Percentiles rank a stretch among this genome's conserved stretches.
These are phyloP conservation scores for Musa acuminata DNA, from an alignment of 176 grass and related monocot genomes.

Conservation along the genomic window DNA sequence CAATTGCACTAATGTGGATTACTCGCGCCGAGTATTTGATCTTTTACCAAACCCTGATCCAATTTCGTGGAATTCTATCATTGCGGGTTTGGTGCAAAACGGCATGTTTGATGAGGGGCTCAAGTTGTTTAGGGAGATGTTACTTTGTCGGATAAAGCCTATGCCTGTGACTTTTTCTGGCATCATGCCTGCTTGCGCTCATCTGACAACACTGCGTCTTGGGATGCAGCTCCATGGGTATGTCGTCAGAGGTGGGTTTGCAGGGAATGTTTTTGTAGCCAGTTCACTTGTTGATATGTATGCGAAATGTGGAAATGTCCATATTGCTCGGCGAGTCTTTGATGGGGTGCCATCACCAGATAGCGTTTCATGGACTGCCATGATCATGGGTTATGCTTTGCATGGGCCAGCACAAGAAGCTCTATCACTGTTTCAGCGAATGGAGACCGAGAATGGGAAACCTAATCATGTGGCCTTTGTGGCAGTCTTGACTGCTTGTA, in stretches of 20 bases:
- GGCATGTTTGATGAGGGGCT: conserved; percentile 49
- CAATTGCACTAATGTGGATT: conserved; percentile 41
- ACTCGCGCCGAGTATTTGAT: conserved; percentile 39
- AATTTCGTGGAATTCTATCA: conserved; percentile 50
- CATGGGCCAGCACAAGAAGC: conserved; percentile 61
- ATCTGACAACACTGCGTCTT: conserved; percentile 34
- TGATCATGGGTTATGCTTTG: conserved; percentile 68
- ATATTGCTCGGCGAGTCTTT: conserved; percentile 37
- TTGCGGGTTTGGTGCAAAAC: conserved; percentile 53
- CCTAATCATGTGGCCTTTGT: conserved; percentile 61
- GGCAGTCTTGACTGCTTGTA: conserved; percentile 57
- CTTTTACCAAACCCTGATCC: conserved; percentile 28
- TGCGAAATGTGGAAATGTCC: conserved; percentile 58
- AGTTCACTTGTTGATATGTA: conserved; percentile 72
- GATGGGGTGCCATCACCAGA: conserved; percentile 36
- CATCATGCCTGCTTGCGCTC: conserved; percentile 50
- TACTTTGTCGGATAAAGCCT: conserved; percentile 29
- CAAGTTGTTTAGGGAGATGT: conserved; percentile 43
- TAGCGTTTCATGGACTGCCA: conserved; percentile 55
- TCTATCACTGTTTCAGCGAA: conserved; percentile 45
- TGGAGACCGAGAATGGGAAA: conserved; percentile 41
- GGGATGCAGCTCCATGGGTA: conserved; percentile 57
- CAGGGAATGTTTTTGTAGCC: conserved; percentile 38
- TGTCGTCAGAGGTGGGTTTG: conserved; percentile 33
- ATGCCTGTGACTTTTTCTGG: conserved; percentile 49